A percentile compares a stretch with the other conserved stretches of the same genome.
phyloP scores from a whole-genome alignment of 208 protist genomes.

The Zelonia costaricensis region DNA sequence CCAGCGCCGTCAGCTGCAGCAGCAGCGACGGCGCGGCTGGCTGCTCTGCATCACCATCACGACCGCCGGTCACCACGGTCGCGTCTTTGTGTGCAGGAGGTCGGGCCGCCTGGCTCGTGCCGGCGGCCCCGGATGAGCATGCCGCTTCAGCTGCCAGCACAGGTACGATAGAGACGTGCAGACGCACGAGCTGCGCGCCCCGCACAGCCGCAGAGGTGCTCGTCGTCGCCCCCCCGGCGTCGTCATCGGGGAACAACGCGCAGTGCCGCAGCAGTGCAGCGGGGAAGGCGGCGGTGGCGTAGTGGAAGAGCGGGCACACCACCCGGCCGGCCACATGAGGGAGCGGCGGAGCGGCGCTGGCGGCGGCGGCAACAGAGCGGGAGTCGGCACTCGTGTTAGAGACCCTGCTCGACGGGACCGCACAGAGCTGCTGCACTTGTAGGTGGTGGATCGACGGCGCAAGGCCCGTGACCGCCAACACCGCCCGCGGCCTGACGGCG shows the following conservation, averaged over 20 bases:
- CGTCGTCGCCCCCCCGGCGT: background rate
- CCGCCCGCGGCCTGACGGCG: background rate
- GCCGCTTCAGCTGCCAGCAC: background rate
- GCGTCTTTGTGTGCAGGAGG: too few species aligned
- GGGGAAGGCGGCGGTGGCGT: slow-evolving; percentile 12
- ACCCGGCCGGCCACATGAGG: background rate
- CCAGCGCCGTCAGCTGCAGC: background rate
- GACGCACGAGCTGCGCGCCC: too few species aligned
- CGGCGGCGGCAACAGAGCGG: too few species aligned
- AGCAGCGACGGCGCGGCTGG: too few species aligned
- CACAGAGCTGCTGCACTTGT: background rate
- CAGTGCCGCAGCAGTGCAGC: slow-evolving; percentile 11
- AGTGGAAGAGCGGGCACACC: slow-evolving; percentile 4
- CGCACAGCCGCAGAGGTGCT: too few species aligned
- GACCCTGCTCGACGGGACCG: too few species aligned
- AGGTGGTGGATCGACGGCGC: background rate
- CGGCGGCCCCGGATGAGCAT: background rate
- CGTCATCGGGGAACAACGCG: background rate
- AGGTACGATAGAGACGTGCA: background rate
- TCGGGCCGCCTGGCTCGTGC: background rate
- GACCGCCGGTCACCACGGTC: too few species aligned
- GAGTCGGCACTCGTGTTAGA: too few species aligned
- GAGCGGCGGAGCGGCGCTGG: background rate
- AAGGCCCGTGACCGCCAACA: slow-evolving; percentile 17
- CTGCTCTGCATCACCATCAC: too few species aligned